Evolutionary conservation across 441 rosid genomes (phyloP), one percentile per base, ranked within the genome.

Genomic region (Biscutella laevigata): DNA sequence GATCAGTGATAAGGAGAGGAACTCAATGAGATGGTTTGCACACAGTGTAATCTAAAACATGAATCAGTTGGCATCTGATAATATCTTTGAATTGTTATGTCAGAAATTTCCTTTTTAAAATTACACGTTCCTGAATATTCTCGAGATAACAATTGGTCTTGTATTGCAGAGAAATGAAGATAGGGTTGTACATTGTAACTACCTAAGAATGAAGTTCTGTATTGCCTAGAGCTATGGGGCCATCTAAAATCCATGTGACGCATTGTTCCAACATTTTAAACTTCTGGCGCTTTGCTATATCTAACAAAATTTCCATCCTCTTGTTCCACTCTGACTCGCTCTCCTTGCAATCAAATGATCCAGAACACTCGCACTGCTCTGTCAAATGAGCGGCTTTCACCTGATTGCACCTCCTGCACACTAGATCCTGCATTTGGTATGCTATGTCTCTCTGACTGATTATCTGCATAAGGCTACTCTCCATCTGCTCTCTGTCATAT

Each of bases 331-430:
- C 88, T 8, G 88, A 59, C 6, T 41, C 58, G 5, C 70, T 83
- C 71, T 88, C 98, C 74, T 74, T 83, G 78, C 96, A 88, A 61
- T 73, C 65, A 49, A 68, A 86, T 7, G 89, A 76, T 57, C 97
- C 97, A 13, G 78, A 83, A 49, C 99, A 92, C 14, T 69, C 72
- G 32, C 98, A 92, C 60, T 83, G 94, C 74, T 86, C 86, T 9
- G 89, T 71, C 61, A 92, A 63, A 75, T 92, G 95, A 27, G 83
- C 86, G 1, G 86, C 91, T 75, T 92, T 92, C 70, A 92, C 91
- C 59, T 86, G 96, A 66, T 81, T 83, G 74, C 95, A 91, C 76
- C 91, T 71, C 7, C 51, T 56, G 74, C 96, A 88, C 44, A 79
- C 77, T 45, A 91, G 83, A 67, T 91, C 98, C 69, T 88, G 96